These are phyloP conservation scores for Striga asiatica DNA, from an alignment of 257 asterid species.

Conservation along the genomic window DNA sequence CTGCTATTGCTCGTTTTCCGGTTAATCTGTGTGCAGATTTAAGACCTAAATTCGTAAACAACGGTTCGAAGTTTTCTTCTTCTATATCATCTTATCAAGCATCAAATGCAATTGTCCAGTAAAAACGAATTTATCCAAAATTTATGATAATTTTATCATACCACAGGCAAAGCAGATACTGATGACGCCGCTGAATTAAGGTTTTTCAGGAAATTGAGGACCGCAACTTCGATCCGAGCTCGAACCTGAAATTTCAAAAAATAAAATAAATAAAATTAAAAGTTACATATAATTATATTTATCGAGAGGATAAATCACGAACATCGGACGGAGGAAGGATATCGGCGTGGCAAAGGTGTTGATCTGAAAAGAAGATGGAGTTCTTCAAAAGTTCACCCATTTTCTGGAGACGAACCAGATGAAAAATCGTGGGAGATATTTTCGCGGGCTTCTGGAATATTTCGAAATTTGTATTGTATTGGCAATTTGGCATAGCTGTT, in stretches of 20 bases:
- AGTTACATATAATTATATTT: background rate
- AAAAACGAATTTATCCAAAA: background rate
- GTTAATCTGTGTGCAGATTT: constrained; percentile 35
- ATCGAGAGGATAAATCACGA: background rate
- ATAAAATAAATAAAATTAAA: background rate
- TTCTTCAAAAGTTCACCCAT: constrained; percentile 64
- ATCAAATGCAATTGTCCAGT: background rate
- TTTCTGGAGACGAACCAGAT: background rate
- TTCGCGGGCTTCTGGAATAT: background rate
- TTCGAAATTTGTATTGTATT: too few relatives aligned
- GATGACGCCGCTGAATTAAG: constrained; percentile 52
- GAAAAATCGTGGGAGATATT: background rate
- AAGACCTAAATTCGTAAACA: background rate
- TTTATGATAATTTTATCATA: constrained; percentile 6
- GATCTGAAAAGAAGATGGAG: constrained; percentile 76
- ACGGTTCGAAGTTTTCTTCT: too few relatives aligned
- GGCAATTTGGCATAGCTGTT: too few relatives aligned
- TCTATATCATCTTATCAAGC: background rate
- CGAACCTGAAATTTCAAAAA: constrained; percentile 42
- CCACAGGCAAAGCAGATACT: constrained; percentile 73
- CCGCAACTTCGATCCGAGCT: constrained; percentile 84
- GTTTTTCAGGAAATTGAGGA: constrained; percentile 60
- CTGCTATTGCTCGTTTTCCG: constrained; percentile 64
- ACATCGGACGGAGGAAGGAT: constrained; percentile 64
- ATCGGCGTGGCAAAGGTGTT: constrained; percentile 70